phyloP scores from a whole-genome alignment of 192 early-diverging fungal species.

The Podila epigama region DNA sequence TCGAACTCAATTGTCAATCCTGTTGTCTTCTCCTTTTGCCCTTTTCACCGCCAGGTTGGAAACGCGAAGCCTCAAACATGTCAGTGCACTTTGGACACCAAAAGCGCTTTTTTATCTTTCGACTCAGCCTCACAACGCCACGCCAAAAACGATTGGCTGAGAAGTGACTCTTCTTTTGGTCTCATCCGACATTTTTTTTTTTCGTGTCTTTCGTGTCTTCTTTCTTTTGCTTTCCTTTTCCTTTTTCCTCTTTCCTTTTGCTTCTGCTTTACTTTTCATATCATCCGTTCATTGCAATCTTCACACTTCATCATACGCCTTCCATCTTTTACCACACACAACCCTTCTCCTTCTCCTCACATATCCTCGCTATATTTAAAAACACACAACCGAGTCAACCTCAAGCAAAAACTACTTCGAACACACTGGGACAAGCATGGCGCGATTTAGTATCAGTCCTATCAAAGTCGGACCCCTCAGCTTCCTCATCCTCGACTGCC shows the following conservation, averaged over 20 bases:
- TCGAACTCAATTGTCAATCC: too few species aligned
- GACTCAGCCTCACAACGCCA: too few species aligned
- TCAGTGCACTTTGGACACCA: too few species aligned
- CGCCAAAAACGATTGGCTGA: too few species aligned
- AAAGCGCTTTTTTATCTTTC: too few species aligned
- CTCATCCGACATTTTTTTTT: background rate
- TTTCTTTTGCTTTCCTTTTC: background rate
- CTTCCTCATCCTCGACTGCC: constrained; percentile 78
- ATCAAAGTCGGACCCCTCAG: constrained; percentile 19
- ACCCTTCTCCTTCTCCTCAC: background rate
- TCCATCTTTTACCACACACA: background rate
- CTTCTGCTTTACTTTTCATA: too few species aligned
- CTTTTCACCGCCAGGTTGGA: too few species aligned
- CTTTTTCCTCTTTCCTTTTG: background rate
- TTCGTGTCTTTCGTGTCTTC: background rate
- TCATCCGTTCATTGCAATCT: background rate
- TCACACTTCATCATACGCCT: background rate
- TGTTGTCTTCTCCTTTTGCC: too few species aligned
- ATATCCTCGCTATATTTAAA: background rate
- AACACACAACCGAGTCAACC: background rate
- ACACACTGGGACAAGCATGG: background rate
- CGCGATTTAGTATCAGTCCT: constrained; percentile 27
- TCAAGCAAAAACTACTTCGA: background rate
- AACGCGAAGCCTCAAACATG: too few species aligned
- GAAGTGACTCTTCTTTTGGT: background rate